A percentile compares a stretch with the other conserved stretches of the same genome.
phyloP scores from a whole-genome alignment of 148 eudicot genomes.

The Arctostaphylos glauca region DNA sequence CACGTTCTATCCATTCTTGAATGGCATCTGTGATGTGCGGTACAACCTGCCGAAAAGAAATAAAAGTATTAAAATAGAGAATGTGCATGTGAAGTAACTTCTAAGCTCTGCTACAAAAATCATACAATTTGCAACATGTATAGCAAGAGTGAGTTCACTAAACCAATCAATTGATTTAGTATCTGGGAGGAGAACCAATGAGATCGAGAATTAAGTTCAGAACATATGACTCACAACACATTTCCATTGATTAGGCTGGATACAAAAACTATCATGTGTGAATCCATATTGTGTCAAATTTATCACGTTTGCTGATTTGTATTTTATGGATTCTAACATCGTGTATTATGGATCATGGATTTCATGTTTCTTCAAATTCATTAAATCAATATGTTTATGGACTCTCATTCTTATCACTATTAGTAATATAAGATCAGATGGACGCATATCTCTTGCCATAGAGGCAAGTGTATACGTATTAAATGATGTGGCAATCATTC shows the following conservation, averaged over 20 bases:
- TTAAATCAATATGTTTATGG: not conserved
- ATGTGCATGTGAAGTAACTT: not conserved
- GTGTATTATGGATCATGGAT: not conserved
- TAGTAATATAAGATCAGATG: not conserved
- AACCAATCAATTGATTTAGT: no score
- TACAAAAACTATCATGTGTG: not conserved
- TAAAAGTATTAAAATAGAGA: not conserved
- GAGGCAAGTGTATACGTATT: not conserved
- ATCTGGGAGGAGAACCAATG: not conserved
- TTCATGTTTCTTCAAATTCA: not conserved
- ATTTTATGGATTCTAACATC: not conserved
- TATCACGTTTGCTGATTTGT: no score
- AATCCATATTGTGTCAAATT: not conserved
- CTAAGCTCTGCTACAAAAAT: no score
- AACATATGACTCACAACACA: not conserved
- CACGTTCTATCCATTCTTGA: constrained; percentile 96
- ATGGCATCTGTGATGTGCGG: constrained; percentile 97
- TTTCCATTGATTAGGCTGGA: not conserved
- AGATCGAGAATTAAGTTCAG: not conserved
- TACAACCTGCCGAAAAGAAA: constrained; percentile 54
- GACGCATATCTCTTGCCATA: not conserved
- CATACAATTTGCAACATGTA: no score
- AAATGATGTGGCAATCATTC: not conserved
- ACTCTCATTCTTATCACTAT: not conserved
- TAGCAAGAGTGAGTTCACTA: no score